Evolutionary conservation across 352 stramenopile genomes (phyloP).

Genomic region (Globisporangium cylindrosporum): DNA sequence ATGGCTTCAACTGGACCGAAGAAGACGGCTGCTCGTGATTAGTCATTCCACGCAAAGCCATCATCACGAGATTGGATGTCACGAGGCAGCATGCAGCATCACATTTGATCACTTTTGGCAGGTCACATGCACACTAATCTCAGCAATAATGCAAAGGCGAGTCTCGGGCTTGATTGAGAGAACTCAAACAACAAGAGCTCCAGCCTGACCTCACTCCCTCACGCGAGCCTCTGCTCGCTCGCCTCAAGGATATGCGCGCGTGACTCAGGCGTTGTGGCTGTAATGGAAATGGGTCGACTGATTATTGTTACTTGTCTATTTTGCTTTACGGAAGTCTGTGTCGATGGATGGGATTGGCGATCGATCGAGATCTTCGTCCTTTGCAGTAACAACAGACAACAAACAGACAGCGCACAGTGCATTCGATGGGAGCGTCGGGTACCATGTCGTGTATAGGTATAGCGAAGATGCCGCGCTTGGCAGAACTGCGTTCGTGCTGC

Average conservation of each 20-base stretch:
- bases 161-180: neutral
- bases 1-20: conserved; percentile 20
- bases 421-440: too few relatives aligned
- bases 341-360: neutral
- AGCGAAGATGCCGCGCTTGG: neutral
- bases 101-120: neutral
- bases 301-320: neutral
- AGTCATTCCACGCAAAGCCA: neutral
- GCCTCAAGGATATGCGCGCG: neutral
- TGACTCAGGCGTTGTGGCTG: neutral
- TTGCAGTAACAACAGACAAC: neutral
- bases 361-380: neutral
- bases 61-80: conserved; percentile 1
- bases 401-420: too few relatives aligned
- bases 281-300: neutral
- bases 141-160: neutral
- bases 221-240: too few relatives aligned
- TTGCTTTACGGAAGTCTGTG: neutral
- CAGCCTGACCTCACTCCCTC: neutral
- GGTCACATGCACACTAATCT: too few relatives aligned
- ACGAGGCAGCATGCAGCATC: neutral
- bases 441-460: neutral
- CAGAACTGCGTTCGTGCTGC: neutral
- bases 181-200: neutral
- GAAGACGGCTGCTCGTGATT: neutral